Conservation (phyloP, 768 basidiomycete genomes). For the Chalciporus chontae region DNA sequence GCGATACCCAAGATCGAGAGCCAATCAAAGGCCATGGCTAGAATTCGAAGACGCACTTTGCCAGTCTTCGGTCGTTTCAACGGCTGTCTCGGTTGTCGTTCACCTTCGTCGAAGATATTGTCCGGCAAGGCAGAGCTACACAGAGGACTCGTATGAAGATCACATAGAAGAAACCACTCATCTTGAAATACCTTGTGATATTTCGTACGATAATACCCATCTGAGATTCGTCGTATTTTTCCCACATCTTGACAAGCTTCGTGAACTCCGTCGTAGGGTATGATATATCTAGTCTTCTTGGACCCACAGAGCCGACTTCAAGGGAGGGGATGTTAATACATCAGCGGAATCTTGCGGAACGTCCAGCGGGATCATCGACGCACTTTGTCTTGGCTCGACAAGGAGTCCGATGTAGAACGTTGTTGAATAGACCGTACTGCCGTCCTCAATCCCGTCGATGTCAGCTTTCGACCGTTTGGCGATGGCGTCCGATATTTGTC, state of each 20-base stretch:
- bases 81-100: conserved; percentile 66
- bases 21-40: conserved; percentile 10
- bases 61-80: conserved; percentile 70
- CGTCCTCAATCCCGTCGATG: conserved; percentile 70
- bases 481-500: conserved; percentile 74
- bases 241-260: conserved; percentile 93
- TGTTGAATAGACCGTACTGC: conserved; percentile 86
- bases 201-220: conserved; percentile 96
- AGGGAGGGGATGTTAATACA: conserved; percentile 8
- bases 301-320: conserved; percentile 71
- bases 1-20: conserved; percentile 13
- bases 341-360: conserved; percentile 16
- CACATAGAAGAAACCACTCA: conserved; percentile 4
- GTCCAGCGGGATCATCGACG: conserved; percentile 29
- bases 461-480: conserved; percentile 75
- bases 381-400: conserved; percentile 89
- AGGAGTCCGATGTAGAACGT: conserved; percentile 95
- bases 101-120: conserved; percentile 77
- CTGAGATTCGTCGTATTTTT: conserved; percentile 83
- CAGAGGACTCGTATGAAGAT: conserved; percentile 21
- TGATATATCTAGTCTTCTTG: conserved; percentile 89
- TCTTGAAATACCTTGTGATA: conserved; percentile 70
- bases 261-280: conserved; percentile 96
- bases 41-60: conserved; percentile 43
- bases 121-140: conserved; percentile 72